Conservation (phyloP, 2,329 filamentous ascomycete species). For the Fusarium pseudograminearum region DNA sequence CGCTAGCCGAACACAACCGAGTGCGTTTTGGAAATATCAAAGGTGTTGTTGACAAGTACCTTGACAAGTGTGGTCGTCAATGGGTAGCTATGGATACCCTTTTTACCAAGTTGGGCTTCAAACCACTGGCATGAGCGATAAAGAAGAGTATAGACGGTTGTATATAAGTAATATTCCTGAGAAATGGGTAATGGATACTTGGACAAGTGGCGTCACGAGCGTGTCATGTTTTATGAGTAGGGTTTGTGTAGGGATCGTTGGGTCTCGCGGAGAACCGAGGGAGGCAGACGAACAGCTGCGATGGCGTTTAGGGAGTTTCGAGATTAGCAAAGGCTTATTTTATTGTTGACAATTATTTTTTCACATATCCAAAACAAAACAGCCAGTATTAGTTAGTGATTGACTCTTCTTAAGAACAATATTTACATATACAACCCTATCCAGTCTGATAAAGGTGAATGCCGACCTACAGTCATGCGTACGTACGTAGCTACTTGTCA, state of each 20-base stretch:
- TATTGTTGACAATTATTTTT: neutral
- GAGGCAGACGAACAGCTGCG: conserved; percentile 7
- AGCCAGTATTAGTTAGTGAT: neutral
- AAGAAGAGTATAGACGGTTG: too few relatives aligned
- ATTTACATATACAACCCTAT: too few relatives aligned
- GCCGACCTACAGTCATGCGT: too few relatives aligned
- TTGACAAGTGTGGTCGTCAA: conserved; percentile 89
- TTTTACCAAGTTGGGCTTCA: conserved; percentile 76
- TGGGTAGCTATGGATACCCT: conserved; percentile 95
- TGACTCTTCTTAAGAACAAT: neutral
- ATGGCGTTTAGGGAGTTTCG: conserved; percentile 25
- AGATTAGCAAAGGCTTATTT: neutral
- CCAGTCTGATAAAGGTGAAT: neutral
- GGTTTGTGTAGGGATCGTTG: conserved; percentile 10
- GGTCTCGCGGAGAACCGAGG: neutral
- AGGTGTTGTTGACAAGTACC: conserved; percentile 81
- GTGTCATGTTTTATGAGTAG: conserved; percentile 3
- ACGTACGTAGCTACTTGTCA: neutral
- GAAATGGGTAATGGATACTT: conserved; percentile 3
- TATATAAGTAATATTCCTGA: neutral
- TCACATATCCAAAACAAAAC: conserved; percentile 1
- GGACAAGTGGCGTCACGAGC: conserved; percentile 35
- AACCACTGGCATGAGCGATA: conserved; percentile 46
- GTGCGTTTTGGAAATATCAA: conserved; percentile 81
- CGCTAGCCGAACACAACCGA: conserved; percentile 85